Base-by-base conservation (phyloP, 768 basidiomycete species). In the Rhodotorula paludigena region DNA sequence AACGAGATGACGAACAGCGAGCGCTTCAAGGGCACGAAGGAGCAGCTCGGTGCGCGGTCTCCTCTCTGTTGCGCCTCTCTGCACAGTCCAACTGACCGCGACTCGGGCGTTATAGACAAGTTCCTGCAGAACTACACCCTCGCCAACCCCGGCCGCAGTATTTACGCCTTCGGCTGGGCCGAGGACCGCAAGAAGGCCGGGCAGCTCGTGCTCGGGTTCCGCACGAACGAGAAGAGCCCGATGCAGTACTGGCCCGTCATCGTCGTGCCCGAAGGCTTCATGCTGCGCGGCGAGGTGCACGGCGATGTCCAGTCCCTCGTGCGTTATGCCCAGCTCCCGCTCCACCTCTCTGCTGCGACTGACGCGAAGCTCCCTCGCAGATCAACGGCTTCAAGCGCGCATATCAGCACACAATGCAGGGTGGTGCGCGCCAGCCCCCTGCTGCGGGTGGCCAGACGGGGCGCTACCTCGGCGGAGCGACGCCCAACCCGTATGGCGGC, bases 1-100 rank as follows among this genome's bases (percentile, higher is more conserved):
- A 93, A 97, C 78, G 92, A 98, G 76, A 80, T 98, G 62, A 92
- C 92, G 87, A 85, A 87, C 32, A 89, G 92, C 75, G 96, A 98
- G 75, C 96, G 96, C 78, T 98, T 89, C 83, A 92, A 92, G 78
- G 85, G 85, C 41, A 82, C 86, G 16, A 89, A 93, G 78, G 89
- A 91, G 63, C 89, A 93, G 72, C 83, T 99, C 54, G 89, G 94
- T 97, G 73, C 77, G 93, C 82, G n/a, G n/a, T n/a, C n/a, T n/a
- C n/a, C 12, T 55, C 30, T 33, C 9, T 25, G 3, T 49, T 20
- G 10, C 35, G 30, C 15, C 21, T 52, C 42, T 16, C 28, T 16
- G 23, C n/a, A 44, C 23, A 21, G 20, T 70, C 53, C 54, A 35
- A 25, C 30, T 33, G 51, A 53, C 45, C 64, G 21, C 39, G 36